These are phyloP conservation scores for Leccinum truebloodii DNA, from an alignment of 768 basidiomycete genomes.

Conservation along the genomic window DNA sequence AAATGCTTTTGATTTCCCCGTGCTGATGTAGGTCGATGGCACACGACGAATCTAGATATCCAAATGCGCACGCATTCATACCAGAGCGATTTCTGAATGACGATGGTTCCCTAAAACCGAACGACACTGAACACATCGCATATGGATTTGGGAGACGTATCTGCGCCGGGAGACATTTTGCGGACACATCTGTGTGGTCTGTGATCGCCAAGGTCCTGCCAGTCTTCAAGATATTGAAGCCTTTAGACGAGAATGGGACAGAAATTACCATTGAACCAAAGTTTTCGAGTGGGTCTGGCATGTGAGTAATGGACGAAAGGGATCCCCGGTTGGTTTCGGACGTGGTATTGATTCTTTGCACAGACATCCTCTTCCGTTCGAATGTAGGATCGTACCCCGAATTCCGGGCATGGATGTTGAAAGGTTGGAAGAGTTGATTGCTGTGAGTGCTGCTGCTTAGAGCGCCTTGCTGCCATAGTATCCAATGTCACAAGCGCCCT, in stretches of 20 bases:
- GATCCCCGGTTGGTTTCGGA: background rate
- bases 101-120: background rate
- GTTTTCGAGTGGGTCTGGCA: background rate
- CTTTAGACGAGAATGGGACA: background rate
- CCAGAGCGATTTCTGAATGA: constrained; percentile 1
- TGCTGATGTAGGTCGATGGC: constrained; percentile 2
- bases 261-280: background rate
- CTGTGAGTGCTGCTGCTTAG: background rate
- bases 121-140: background rate
- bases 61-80: background rate
- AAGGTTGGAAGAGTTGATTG: background rate
- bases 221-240: background rate
- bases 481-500: background rate
- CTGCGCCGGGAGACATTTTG: background rate
- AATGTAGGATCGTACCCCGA: background rate
- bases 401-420: background rate
- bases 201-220: background rate
- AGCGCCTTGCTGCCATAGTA: background rate
- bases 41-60: background rate
- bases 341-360: background rate
- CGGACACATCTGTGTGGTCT: background rate
- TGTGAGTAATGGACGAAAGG: background rate
- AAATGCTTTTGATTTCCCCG: background rate
- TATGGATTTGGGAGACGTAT: background rate
- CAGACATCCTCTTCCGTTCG: background rate